Base-by-base conservation (phyloP, 2,329 filamentous ascomycete genomes). In the Tolypocladium ovalisporum region DNA sequence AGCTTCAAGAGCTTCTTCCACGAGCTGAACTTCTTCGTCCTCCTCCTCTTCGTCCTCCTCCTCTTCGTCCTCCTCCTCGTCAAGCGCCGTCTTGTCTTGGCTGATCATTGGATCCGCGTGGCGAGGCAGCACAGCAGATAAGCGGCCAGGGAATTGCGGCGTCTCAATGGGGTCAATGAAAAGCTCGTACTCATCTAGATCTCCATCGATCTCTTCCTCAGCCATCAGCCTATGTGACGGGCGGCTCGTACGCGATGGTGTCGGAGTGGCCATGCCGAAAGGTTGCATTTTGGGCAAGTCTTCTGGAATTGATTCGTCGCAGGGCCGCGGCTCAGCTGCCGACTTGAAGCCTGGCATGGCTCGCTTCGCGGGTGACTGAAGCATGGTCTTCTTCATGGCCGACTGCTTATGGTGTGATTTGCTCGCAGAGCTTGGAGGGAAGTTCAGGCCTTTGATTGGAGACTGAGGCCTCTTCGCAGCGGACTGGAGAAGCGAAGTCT, bases 281-380 rank as follows among this genome's bases (percentile, higher is more conserved):
- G 74, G 64, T 60, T 73, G 73, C 59, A 72, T 73, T 15, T 65
- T 62, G 2, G 72, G 71, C 34, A 69, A 70, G 35, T 67, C 67
- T 7, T 62, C 65, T 12, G 68, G 55, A 2, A 54, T 35, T 13
- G 56, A 51, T 34, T 59, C n/a, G 40, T 65, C 62, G 19, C 62
- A 62, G 10, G 59, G 57, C 49, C 60, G 62, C 35, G 65, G 60
- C 36, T 72, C 69, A 3, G 65, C 64, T 2, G 70, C 61, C 19
- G 73, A 66, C 52, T 69, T 69, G 58, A 74, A 59, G 7, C 67
- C 66, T 17, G 70, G 67, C 52, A 72, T 66, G 3, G 71, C 66
- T 55, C 77, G 72, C 63, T 81, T 82, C 1, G 79, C 77, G 4
- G 79, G 79, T 10, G 82, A 83, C 52, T 78, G 75, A 6, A 83